Evolutionary conservation across 768 basidiomycete genomes (phyloP).

Genomic region (Lactarius psammicola): DNA sequence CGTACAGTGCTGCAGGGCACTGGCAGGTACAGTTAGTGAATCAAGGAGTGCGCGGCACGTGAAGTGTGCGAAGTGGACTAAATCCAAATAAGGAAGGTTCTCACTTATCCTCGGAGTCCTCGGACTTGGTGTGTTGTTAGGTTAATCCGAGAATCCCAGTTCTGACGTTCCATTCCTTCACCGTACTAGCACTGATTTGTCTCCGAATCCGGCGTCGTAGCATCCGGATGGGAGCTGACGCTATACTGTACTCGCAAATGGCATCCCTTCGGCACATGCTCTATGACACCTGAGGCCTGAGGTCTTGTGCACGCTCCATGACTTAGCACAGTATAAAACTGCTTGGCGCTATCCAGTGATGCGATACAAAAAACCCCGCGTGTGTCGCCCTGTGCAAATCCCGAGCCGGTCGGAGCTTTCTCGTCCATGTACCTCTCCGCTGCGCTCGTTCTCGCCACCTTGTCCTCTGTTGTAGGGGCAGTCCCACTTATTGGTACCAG

Average conservation of each 20-base stretch:
- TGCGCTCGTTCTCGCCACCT: not conserved
- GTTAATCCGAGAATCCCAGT: not conserved
- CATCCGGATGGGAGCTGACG: not conserved
- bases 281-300: not conserved
- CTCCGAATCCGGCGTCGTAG: not conserved
- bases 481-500: not conserved
- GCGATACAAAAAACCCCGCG: not conserved
- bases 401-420: not conserved
- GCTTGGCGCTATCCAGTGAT: not conserved
- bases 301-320: too few relatives aligned
- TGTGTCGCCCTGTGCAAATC: not conserved
- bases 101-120: too few relatives aligned
- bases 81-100: not conserved
- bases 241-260: not conserved
- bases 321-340: not conserved
- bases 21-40: too few relatives aligned
- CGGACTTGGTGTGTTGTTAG: not conserved
- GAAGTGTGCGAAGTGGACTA: not conserved
- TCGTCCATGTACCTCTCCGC: not conserved
- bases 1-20: too few relatives aligned
- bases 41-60: too few relatives aligned
- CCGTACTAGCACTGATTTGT: not conserved
- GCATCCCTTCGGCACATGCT: not conserved
- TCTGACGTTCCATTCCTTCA: not conserved
- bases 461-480: slow-evolving; percentile 5